Evolutionary conservation across 2,329 filamentous ascomycete genomes (phyloP).

Genomic region (Fusarium hainanense): DNA sequence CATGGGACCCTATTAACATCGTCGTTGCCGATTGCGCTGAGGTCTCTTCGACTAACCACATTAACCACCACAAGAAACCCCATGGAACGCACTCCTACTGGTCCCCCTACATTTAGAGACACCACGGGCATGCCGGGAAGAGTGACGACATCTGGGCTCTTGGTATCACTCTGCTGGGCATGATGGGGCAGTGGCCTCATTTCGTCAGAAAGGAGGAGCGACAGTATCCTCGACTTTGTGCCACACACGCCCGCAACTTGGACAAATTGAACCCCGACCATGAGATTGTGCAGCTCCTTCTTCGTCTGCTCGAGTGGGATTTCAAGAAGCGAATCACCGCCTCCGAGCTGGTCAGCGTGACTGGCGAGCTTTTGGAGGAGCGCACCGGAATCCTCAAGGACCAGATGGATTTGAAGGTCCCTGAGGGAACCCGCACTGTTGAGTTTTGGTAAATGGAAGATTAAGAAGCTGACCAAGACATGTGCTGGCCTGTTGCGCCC

Average conservation of each 20-base stretch:
- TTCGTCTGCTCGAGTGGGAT: constrained; percentile 40
- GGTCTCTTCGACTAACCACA: constrained; percentile 33
- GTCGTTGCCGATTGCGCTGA: constrained; percentile 50
- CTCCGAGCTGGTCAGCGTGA: constrained; percentile 28
- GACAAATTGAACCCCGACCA: constrained; percentile 42
- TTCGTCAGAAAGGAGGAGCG: constrained; percentile 28
- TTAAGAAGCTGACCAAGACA: background rate
- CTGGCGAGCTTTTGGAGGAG: constrained; percentile 10
- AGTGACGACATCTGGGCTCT: constrained; percentile 52
- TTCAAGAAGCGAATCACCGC: constrained; percentile 34
- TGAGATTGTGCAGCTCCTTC: constrained; percentile 38
- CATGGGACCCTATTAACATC: constrained; percentile 44
- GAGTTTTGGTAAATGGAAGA: constrained; percentile 46
- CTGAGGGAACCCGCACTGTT: constrained; percentile 42
- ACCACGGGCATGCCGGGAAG: constrained; percentile 34
- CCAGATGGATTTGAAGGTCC: constrained; percentile 37
- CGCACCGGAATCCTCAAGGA: background rate
- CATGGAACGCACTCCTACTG: constrained; percentile 46
- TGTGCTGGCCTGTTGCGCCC: background rate
- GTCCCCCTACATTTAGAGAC: constrained; percentile 47
- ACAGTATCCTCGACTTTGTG: constrained; percentile 43
- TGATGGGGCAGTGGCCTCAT: constrained; percentile 47
- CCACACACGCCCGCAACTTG: constrained; percentile 40
- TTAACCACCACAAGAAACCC: constrained; percentile 13
- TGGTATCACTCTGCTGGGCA: constrained; percentile 47